Conservation (phyloP, 2,329 filamentous ascomycete genomes). For the Reticulascus tulasneorum region DNA sequence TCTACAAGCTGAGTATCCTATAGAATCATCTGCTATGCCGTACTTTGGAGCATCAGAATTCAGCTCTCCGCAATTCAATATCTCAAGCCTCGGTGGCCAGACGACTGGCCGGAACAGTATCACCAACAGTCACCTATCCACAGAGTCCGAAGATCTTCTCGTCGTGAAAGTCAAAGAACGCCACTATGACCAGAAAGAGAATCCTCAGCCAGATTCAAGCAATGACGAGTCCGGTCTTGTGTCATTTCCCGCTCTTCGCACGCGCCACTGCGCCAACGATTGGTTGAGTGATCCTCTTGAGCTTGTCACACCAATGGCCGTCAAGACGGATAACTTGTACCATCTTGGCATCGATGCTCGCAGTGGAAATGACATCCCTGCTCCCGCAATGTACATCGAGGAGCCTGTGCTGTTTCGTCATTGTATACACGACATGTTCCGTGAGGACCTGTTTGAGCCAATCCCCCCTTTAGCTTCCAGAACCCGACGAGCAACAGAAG, state of each 20-base stretch:
- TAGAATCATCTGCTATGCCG: background rate
- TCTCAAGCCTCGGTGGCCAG: background rate
- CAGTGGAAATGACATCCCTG: conserved; percentile 8
- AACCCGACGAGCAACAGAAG: conserved; percentile 3
- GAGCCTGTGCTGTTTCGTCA: conserved; percentile 11
- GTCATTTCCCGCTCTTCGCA: conserved; percentile 28
- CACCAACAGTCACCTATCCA: background rate
- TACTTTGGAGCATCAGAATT: no score
- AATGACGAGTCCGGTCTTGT: conserved; percentile 17
- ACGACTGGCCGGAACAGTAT: background rate
- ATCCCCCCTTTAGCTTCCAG: background rate
- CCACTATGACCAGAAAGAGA: background rate
- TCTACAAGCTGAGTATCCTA: conserved; percentile 14
- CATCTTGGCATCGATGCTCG: conserved; percentile 27
- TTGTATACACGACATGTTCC: conserved; percentile 17
- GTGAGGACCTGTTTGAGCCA: conserved; percentile 17
- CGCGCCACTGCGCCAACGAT: conserved; percentile 27
- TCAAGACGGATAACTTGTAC: conserved; percentile 18
- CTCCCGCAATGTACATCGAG: conserved; percentile 7
- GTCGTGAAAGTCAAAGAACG: background rate
- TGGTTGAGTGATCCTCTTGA: conserved; percentile 22
- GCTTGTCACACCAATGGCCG: conserved; percentile 1
- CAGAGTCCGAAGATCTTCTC: no score
- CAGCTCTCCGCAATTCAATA: background rate
- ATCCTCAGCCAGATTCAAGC: background rate